Conservation (phyloP, 176 grass and related monocot genomes). For the Zea luxurians region DNA sequence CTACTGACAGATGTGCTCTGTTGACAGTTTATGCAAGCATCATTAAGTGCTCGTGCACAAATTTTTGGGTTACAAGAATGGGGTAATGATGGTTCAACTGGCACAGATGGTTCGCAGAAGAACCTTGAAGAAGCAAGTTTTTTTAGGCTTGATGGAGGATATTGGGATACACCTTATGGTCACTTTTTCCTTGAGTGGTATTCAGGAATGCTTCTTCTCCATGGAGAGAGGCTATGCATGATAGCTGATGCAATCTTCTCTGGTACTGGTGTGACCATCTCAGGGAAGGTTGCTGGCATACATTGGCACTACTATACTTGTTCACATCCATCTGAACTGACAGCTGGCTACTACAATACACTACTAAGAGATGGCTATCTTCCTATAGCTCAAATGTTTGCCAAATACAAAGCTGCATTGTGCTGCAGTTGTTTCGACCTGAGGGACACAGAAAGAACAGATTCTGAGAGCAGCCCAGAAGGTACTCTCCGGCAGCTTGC, state of each 20-base stretch:
- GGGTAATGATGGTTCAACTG: conserved; percentile 42
- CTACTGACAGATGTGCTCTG: conserved; percentile 29
- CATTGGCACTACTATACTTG: conserved; percentile 68
- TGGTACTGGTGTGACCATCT: conserved; percentile 55
- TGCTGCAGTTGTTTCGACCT: conserved; percentile 69
- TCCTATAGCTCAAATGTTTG: conserved; percentile 69
- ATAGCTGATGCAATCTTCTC: conserved; percentile 52
- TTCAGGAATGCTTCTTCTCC: conserved; percentile 66
- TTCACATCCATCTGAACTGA: conserved; percentile 72
- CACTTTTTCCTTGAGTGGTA: conserved; percentile 83
- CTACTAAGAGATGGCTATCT: conserved; percentile 72
- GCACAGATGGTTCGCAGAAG: conserved; percentile 25
- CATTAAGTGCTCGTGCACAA: conserved; percentile 46
- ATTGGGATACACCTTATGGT: conserved; percentile 66
- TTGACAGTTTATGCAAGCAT: conserved; percentile 76
- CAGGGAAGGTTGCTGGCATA: conserved; percentile 65
- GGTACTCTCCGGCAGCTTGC: conserved; percentile 62
- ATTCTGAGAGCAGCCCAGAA: conserved; percentile 66
- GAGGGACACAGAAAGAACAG: conserved; percentile 44
- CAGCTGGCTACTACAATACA: conserved; percentile 79
- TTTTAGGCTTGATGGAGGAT: conserved; percentile 54
- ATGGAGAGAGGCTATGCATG: conserved; percentile 71
- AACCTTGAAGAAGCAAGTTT: conserved; percentile 52
- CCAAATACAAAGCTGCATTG: conserved; percentile 51
- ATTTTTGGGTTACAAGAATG: conserved; percentile 48